Percentiles rank a stretch among this genome's conserved stretches.
Conservation (phyloP, 2,329 filamentous ascomycete species). For the Cercospora canescens region DNA sequence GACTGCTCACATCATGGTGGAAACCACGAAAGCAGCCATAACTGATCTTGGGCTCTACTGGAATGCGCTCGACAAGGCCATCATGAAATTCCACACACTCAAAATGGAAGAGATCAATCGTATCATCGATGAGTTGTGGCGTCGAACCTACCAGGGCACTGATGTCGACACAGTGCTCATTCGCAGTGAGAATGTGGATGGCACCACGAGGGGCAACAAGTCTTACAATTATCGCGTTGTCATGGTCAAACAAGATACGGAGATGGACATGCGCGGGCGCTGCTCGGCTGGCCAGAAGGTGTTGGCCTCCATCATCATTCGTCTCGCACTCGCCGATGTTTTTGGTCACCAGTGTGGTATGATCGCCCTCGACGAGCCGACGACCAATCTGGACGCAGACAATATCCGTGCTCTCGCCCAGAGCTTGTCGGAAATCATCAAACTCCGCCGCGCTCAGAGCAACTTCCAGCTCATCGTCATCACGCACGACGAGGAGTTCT, state of each 20-base stretch:
- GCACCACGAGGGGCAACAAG: constrained; percentile 71
- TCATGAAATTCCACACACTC: constrained; percentile 92
- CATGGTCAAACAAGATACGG: constrained; percentile 95
- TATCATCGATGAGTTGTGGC: constrained; percentile 96
- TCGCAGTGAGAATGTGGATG: constrained; percentile 72
- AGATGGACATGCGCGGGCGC: constrained; percentile 99
- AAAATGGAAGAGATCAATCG: constrained; percentile 99
- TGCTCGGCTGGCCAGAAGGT: constrained; percentile 98
- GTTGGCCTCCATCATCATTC: constrained; percentile 94
- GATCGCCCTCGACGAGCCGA: constrained; percentile 95
- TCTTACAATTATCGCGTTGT: constrained; percentile 95
- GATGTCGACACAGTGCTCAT: constrained; percentile 97
- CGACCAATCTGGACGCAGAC: constrained; percentile 91
- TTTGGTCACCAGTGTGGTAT: constrained; percentile 95
- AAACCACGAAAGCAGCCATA: constrained; percentile 88
- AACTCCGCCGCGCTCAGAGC: constrained; percentile 74
- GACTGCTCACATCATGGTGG: constrained; percentile 84
- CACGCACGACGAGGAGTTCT: constrained; percentile 96
- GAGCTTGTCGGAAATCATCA: constrained; percentile 84
- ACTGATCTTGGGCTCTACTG: constrained; percentile 84
- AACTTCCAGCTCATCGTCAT: constrained; percentile 99
- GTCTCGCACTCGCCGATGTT: constrained; percentile 90
- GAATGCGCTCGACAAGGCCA: constrained; percentile 85
- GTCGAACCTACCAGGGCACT: constrained; percentile 92
- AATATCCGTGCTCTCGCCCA: constrained; percentile 89